Percentiles rank a stretch among this genome's conserved stretches.
phyloP scores from a whole-genome alignment of 495 filamentous ascomycete species.

The Penicillium pancosmium region DNA sequence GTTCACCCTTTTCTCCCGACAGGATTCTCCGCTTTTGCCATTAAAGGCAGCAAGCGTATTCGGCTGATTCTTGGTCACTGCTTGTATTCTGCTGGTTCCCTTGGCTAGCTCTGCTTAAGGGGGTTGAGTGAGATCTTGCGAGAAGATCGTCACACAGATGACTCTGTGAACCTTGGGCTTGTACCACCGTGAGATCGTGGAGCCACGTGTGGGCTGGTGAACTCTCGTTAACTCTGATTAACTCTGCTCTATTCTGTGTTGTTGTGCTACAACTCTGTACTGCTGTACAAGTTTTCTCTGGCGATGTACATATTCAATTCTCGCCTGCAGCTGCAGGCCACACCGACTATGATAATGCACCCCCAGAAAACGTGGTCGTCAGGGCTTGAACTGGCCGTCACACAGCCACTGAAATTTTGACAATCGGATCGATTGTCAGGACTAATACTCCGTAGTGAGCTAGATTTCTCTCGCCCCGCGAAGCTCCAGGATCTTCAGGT shows the following conservation, averaged over 20 bases:
- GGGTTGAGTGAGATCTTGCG: constrained; percentile 7
- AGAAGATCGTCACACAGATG: constrained; percentile 9
- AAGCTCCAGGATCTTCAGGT: neutral
- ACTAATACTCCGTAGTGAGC: too few relatives aligned
- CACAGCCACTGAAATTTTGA: constrained; percentile 8
- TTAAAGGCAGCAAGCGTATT: constrained; percentile 10
- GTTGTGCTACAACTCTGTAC: neutral
- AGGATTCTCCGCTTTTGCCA: constrained; percentile 14
- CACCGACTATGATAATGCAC: constrained; percentile 28
- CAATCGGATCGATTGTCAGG: neutral
- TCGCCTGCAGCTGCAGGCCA: constrained; percentile 12
- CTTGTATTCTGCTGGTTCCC: neutral
- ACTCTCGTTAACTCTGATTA: neutral
- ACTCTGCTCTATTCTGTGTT: neutral
- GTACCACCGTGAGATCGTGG: constrained; percentile 16
- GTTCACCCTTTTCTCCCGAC: constrained; percentile 8
- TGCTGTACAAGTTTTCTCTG: neutral
- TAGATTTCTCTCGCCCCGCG: neutral
- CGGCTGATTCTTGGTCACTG: constrained; percentile 4
- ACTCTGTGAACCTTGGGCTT: neutral
- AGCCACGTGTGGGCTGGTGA: constrained; percentile 25
- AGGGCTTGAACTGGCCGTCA: constrained; percentile 24
- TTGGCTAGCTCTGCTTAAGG: neutral
- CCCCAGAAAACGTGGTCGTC: constrained; percentile 29
- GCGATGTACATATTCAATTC: neutral